phyloP scores from a whole-genome alignment of 352 stramenopile species.

The Saprolegnia parasitica region DNA sequence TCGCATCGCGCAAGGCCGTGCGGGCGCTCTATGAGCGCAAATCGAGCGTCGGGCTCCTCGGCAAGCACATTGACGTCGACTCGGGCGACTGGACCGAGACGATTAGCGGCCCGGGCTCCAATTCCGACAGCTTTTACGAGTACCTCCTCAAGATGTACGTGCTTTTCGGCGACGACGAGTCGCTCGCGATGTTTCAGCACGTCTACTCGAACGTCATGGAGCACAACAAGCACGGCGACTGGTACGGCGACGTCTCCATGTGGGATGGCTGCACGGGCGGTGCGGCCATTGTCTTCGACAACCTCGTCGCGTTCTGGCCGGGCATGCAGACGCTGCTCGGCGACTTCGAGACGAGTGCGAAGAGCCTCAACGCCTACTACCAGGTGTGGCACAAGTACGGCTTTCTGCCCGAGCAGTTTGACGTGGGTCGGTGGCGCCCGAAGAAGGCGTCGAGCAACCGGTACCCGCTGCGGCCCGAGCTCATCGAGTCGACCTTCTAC shows the following conservation, averaged over 20 bases:
- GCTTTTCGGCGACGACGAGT: conserved; percentile 89
- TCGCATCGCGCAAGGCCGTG: conserved; percentile 55
- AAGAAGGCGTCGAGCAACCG: conserved; percentile 48
- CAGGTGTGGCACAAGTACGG: conserved; percentile 92
- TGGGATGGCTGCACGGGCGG: conserved; percentile 56
- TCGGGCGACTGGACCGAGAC: conserved; percentile 83
- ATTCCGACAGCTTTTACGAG: conserved; percentile 98
- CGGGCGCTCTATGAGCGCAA: conserved; percentile 71
- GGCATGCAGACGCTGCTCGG: conserved; percentile 94
- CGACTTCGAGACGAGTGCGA: conserved; percentile 72
- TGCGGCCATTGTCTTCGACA: conserved; percentile 60
- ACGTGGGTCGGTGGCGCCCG: conserved; percentile 78
- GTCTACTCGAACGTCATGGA: conserved; percentile 62
- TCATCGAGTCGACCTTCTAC: conserved; percentile 97
- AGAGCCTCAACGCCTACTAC: conserved; percentile 94
- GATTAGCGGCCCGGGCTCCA: conserved; percentile 81
- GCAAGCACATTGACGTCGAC: conserved; percentile 94
- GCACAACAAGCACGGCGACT: conserved; percentile 77
- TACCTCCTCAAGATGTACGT: conserved; percentile 97
- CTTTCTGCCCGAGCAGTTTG: conserved; percentile 96
- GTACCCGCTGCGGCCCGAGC: conserved; percentile 95
- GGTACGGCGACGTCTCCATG: conserved; percentile 84
- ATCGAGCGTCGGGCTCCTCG: conserved; percentile 85
- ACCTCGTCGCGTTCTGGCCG: conserved; percentile 95
- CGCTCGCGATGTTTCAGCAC: conserved; percentile 88